phyloP scores from a whole-genome alignment of 768 basidiomycete genomes.

The Termitomyces sp. region DNA sequence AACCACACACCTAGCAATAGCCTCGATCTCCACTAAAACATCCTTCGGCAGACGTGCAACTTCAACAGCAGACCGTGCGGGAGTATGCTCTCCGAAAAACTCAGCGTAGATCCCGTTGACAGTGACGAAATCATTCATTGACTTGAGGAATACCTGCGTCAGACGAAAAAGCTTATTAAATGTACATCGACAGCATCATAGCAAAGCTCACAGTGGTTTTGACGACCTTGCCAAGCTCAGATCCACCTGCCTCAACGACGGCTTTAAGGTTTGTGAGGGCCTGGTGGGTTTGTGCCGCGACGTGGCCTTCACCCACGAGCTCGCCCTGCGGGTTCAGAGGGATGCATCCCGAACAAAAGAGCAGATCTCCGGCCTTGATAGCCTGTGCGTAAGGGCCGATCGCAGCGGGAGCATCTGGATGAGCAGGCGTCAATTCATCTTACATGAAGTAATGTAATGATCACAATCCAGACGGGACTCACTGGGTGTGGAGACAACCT shows the following conservation, averaged over 20 bases:
- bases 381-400: conserved; percentile 90
- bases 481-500: conserved; percentile 38
- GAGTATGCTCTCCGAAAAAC: conserved; percentile 89
- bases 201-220: conserved; percentile 77
- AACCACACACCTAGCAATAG: conserved; percentile 63
- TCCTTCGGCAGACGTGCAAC: conserved; percentile 86
- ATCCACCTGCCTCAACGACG: conserved; percentile 79
- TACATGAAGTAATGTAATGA: neutral
- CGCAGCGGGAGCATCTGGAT: conserved; percentile 66
- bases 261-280: conserved; percentile 82
- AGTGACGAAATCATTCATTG: conserved; percentile 83
- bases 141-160: conserved; percentile 81
- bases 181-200: neutral
- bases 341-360: conserved; percentile 90
- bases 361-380: conserved; percentile 74
- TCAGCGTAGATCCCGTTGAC: conserved; percentile 80
- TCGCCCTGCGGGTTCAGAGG: conserved; percentile 75
- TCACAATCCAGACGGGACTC: conserved; percentile 8
- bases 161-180: neutral
- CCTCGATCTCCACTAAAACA: conserved; percentile 90
- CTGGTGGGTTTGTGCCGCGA: conserved; percentile 79
- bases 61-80: conserved; percentile 90
- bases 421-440: neutral
- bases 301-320: conserved; percentile 60
- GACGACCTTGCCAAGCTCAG: conserved; percentile 72